Evolutionary conservation across 805 yeast genomes (phyloP).

Genomic region (Wickerhamiella parazyma): DNA sequence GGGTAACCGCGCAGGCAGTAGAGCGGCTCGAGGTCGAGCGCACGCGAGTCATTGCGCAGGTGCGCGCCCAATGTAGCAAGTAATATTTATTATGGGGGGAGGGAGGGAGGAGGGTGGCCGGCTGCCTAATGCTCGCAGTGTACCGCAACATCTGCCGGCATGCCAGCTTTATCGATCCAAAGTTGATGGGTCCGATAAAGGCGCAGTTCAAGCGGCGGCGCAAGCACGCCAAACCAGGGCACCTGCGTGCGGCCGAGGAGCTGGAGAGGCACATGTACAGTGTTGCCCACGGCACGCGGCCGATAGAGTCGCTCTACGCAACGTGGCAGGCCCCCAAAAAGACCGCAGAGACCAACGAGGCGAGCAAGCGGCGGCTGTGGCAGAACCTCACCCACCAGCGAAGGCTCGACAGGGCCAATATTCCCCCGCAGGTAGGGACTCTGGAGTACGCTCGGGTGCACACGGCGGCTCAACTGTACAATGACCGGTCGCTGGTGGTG

Average conservation of each 20-base stretch:
- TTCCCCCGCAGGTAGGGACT: conserved; percentile 10
- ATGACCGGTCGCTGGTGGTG: not conserved
- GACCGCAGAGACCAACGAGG: conserved; percentile 1
- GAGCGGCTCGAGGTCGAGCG: conserved; percentile 3
- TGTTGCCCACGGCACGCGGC: conserved; percentile 6
- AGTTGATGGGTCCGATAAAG: not conserved
- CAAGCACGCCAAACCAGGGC: conserved; percentile 10
- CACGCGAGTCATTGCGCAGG: not conserved
- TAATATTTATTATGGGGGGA: not conserved
- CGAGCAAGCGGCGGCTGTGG: conserved; percentile 9
- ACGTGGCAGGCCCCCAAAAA: not conserved
- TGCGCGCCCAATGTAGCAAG: not conserved
- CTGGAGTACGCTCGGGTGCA: conserved; percentile 5
- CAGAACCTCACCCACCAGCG: conserved; percentile 13
- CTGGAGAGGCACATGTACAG: conserved; percentile 14
- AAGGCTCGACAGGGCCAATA: conserved; percentile 15
- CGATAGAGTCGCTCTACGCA: conserved; percentile 6
- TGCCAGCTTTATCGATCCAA: conserved; percentile 3
- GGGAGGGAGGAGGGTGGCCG: too few species aligned
- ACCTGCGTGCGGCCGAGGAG: conserved; percentile 11
- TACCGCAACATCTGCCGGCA: conserved; percentile 10
- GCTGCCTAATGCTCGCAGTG: too few species aligned
- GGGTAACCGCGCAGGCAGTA: not conserved
- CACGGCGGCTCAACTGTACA: conserved; percentile 3
- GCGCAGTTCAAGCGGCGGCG: conserved; percentile 10